These are phyloP conservation scores for Capronia americana DNA, from an alignment of 2,329 filamentous ascomycete species.

Conservation along the genomic window DNA sequence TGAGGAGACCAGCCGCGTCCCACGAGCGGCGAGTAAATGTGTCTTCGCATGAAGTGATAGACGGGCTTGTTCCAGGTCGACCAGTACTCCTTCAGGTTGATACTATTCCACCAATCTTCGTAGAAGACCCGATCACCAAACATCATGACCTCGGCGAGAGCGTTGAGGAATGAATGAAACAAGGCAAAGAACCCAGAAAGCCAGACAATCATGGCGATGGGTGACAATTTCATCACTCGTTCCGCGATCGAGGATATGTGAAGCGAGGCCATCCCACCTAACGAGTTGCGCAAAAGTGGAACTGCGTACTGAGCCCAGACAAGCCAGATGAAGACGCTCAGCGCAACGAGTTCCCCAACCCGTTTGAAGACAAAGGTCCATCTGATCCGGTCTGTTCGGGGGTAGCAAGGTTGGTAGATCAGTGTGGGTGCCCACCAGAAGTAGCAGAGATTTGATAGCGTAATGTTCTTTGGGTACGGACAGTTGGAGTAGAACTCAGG, in stretches of 20 bases:
- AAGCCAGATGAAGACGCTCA: conserved; percentile 93
- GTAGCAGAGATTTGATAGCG: conserved; percentile 83
- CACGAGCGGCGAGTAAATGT: conserved; percentile 87
- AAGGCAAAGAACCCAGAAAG: conserved; percentile 95
- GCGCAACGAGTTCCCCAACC: conserved; percentile 74
- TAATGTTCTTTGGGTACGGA: conserved; percentile 91
- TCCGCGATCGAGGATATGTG: conserved; percentile 84
- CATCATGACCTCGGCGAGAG: conserved; percentile 83
- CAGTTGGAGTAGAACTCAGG: conserved; percentile 82
- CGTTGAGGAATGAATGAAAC: conserved; percentile 92
- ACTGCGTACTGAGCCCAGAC: conserved; percentile 92
- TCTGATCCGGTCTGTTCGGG: conserved; percentile 78
- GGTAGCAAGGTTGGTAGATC: conserved; percentile 96
- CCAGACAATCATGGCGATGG: conserved; percentile 95
- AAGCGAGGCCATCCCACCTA: conserved; percentile 82
- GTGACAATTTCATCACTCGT: conserved; percentile 90
- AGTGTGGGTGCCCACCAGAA: conserved; percentile 99
- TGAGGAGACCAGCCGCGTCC: conserved; percentile 78
- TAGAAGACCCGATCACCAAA: conserved; percentile 97
- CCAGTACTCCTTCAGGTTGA: conserved; percentile 87
- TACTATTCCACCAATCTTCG: conserved; percentile 97
- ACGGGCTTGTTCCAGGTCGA: conserved; percentile 97
- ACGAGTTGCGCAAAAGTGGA: conserved; percentile 85
- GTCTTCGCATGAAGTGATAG: conserved; percentile 93
- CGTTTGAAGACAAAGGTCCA: conserved; percentile 90